Evolutionary conservation across 78 protist species (phyloP).

Genomic region (Tieghemostelium lacteum): DNA sequence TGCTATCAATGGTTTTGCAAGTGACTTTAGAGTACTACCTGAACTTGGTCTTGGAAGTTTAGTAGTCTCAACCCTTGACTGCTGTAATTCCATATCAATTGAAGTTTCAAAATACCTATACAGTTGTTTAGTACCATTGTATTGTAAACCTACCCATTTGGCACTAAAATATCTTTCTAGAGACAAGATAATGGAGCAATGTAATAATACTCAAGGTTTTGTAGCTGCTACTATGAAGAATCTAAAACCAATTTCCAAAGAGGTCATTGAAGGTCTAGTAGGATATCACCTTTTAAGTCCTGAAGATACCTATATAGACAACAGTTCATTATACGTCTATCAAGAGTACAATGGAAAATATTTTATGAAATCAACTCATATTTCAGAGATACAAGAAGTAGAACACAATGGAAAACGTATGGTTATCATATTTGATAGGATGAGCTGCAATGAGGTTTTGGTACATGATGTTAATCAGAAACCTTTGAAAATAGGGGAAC

Average conservation of each 20-base stretch:
- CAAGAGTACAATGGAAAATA: conserved; percentile 15
- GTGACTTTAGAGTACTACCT: conserved; percentile 58
- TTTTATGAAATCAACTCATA: background rate
- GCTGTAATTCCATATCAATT: background rate
- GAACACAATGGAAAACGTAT: background rate
- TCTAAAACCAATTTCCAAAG: background rate
- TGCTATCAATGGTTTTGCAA: conserved; percentile 68
- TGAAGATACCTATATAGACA: background rate
- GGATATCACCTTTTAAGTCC: background rate
- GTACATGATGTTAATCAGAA: background rate
- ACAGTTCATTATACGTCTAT: background rate
- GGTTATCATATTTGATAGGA: conserved; percentile 22
- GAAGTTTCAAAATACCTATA: conserved; percentile 3
- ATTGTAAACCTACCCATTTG: background rate
- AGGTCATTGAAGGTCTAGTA: background rate
- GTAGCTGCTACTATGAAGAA: background rate
- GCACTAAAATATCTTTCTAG: too few species aligned
- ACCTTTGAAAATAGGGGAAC: background rate
- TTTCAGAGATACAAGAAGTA: background rate
- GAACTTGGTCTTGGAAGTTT: conserved; percentile 26
- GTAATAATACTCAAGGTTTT: background rate
- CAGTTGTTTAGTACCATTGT: background rate
- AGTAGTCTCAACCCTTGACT: conserved; percentile 27
- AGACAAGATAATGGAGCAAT: background rate
- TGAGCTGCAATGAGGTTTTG: conserved; percentile 13